Conservation (phyloP, 345 rosid genomes). For the Raphanus raphanistrum region DNA sequence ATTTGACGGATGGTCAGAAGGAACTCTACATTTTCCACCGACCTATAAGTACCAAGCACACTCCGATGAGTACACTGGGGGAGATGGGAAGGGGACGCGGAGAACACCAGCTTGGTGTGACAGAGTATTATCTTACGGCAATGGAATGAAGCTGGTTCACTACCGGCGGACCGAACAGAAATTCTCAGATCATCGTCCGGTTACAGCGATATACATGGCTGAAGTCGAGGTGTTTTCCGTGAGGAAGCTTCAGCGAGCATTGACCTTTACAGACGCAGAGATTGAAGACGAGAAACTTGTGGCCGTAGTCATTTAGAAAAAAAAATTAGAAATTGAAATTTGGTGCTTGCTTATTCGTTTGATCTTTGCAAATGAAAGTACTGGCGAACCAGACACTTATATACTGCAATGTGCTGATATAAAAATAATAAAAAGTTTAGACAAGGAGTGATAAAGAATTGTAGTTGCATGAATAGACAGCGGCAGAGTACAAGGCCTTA, state of each 20-base stretch:
- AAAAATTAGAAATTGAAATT: conserved; percentile 1
- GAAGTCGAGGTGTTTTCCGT: conserved; percentile 86
- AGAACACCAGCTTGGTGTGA: conserved; percentile 98
- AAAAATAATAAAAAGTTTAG: too few species aligned
- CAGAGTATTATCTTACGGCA: conserved; percentile 76
- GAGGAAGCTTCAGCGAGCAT: conserved; percentile 77
- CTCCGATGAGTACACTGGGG: conserved; percentile 69
- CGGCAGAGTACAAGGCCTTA: neutral
- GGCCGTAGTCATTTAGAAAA: conserved; percentile 8
- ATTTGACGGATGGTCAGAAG: conserved; percentile 98
- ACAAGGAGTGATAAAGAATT: neutral
- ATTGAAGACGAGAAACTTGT: conserved; percentile 55
- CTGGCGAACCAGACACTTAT: conserved; percentile 18
- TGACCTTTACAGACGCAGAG: conserved; percentile 87
- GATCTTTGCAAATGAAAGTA: conserved; percentile 41
- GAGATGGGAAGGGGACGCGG: conserved; percentile 63
- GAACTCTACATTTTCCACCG: conserved; percentile 68
- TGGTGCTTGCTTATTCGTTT: conserved; percentile 20
- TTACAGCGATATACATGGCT: conserved; percentile 70
- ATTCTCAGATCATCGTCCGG: conserved; percentile 95
- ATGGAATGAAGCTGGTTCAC: conserved; percentile 70
- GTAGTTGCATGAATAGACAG: neutral
- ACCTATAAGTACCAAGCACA: conserved; percentile 87
- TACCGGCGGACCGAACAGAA: conserved; percentile 72
- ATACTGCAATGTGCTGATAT: neutral